Conservation (phyloP, 805 yeast genomes). For the Sugiyamaella qingdaonensis region DNA sequence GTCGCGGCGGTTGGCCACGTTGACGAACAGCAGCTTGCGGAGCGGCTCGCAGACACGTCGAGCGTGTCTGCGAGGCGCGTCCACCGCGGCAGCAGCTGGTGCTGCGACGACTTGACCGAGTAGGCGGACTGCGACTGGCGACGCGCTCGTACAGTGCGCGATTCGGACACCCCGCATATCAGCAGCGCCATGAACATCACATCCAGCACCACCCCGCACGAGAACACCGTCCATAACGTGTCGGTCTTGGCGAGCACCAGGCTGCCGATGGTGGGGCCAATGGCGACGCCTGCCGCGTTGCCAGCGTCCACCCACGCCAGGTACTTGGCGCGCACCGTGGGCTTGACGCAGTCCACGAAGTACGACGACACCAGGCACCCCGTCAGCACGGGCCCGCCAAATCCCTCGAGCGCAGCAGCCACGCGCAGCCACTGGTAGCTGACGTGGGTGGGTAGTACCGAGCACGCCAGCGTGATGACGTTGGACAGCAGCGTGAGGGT, state of each 20-base stretch:
- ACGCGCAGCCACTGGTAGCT: constrained; percentile 37
- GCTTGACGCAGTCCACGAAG: constrained; percentile 66
- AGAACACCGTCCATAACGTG: constrained; percentile 13
- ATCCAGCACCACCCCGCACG: constrained; percentile 7
- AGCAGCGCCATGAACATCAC: constrained; percentile 5
- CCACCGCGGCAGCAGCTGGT: neutral
- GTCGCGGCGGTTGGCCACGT: constrained; percentile 10
- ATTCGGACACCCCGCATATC: constrained; percentile 15
- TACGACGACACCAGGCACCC: constrained; percentile 63
- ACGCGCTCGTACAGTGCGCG: constrained; percentile 20
- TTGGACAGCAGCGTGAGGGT: constrained; percentile 10
- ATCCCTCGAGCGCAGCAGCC: constrained; percentile 42
- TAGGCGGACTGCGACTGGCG: constrained; percentile 17
- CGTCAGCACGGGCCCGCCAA: constrained; percentile 60
- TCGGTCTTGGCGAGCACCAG: constrained; percentile 14
- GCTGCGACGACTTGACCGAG: neutral
- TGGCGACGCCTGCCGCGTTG: constrained; percentile 26
- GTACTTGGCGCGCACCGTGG: constrained; percentile 44
- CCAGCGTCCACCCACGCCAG: constrained; percentile 28
- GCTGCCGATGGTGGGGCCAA: constrained; percentile 29
- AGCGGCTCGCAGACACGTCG: constrained; percentile 26
- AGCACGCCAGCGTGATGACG: constrained; percentile 17
- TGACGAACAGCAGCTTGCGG: constrained; percentile 19
- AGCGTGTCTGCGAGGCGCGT: constrained; percentile 9
- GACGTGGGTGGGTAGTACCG: constrained; percentile 16